Evolutionary conservation across 768 basidiomycete genomes (phyloP).

Genomic region (Suillus bovinus): DNA sequence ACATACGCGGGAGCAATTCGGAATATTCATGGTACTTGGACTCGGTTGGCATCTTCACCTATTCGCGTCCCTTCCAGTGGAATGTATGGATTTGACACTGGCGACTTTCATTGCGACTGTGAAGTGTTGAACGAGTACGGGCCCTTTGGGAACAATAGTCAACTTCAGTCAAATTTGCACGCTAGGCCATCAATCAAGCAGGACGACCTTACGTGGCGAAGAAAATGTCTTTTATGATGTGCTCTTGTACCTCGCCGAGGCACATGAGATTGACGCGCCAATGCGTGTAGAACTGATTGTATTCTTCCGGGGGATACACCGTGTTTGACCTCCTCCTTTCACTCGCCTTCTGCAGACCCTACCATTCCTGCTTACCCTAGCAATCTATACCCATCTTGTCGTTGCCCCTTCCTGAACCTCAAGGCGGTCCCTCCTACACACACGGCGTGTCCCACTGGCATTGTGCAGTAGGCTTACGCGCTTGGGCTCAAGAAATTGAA

Average conservation of each 20-base stretch:
- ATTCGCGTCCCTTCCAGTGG: not conserved
- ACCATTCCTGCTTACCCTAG: conserved; percentile 90
- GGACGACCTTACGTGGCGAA: conserved; percentile 83
- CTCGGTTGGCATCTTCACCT: not conserved
- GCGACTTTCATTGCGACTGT: too few relatives aligned
- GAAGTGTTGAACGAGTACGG: conserved; percentile 77
- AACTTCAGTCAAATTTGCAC: conserved; percentile 56
- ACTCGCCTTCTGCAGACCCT: conserved; percentile 25
- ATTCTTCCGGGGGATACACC: conserved; percentile 40
- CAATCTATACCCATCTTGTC: conserved; percentile 82
- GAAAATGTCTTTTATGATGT: conserved; percentile 85
- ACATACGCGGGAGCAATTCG: not conserved
- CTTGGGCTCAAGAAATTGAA: conserved; percentile 60
- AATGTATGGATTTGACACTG: not conserved
- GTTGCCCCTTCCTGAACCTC: conserved; percentile 81
- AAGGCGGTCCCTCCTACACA: conserved; percentile 58
- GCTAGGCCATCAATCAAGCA: conserved; percentile 69
- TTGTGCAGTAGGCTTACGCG: conserved; percentile 69
- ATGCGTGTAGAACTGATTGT: conserved; percentile 84
- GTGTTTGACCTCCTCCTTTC: not conserved
- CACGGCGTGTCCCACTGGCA: conserved; percentile 67
- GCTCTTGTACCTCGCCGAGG: conserved; percentile 80
- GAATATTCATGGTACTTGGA: not conserved
- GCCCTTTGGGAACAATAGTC: conserved; percentile 35
- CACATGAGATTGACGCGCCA: conserved; percentile 87